These are phyloP conservation scores for Citrus glauca DNA, from an alignment of 345 rosid species.

Conservation along the genomic window DNA sequence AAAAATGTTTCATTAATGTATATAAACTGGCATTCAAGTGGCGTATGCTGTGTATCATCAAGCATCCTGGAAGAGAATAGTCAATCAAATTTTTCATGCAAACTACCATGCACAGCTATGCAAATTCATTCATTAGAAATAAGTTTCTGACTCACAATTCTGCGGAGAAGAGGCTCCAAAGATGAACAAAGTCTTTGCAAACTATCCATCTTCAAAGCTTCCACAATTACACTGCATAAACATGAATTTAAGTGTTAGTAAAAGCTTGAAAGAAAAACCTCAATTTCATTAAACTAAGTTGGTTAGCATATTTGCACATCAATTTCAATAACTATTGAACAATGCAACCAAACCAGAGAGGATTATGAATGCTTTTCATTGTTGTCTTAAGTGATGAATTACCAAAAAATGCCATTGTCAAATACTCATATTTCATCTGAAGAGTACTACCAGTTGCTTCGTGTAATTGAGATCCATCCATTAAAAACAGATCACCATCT, in stretches of 20 bases:
- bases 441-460: too few species aligned
- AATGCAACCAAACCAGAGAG: background rate
- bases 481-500: background rate
- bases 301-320: background rate
- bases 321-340: background rate
- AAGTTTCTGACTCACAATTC: conserved; percentile 58
- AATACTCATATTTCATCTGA: background rate
- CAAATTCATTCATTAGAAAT: background rate
- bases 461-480: background rate
- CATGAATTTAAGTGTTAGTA: conserved; percentile 13
- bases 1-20: too few species aligned
- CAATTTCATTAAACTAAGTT: background rate
- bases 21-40: background rate
- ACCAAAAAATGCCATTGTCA: background rate
- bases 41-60: background rate
- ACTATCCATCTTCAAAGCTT: conserved; percentile 94
- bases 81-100: background rate
- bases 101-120: background rate
- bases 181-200: conserved; percentile 87
- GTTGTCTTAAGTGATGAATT: background rate
- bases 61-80: background rate
- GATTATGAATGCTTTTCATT: background rate
- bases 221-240: conserved; percentile 78
- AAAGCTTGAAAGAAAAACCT: conserved; percentile 2
- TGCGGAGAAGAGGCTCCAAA: conserved; percentile 90